Conservation (phyloP, 2,329 filamentous ascomycete species). For the Truncatella angustata region DNA sequence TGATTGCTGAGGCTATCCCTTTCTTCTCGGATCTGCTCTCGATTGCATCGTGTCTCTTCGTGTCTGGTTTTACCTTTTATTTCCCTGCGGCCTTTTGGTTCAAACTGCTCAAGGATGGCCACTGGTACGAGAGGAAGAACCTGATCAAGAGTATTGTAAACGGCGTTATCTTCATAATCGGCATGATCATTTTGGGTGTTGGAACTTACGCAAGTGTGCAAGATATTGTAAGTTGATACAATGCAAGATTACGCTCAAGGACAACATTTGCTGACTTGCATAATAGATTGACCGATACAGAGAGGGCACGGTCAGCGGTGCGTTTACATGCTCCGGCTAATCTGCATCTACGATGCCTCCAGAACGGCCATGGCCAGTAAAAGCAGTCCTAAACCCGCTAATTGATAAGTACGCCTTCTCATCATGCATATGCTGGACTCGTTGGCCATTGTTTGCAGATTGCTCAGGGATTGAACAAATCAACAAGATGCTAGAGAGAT, state of each 20-base stretch:
- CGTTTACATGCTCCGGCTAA: conserved; percentile 9
- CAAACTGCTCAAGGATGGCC: conserved; percentile 28
- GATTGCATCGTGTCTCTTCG: conserved; percentile 48
- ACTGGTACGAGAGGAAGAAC: conserved; percentile 27
- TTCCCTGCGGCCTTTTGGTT: conserved; percentile 34
- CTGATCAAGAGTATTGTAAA: conserved; percentile 21
- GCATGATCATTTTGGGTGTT: conserved; percentile 27
- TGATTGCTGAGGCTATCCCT: conserved; percentile 72
- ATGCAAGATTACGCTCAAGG: too few species aligned
- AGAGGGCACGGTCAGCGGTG: not conserved
- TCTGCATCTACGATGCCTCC: too few species aligned
- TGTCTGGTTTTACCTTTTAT: conserved; percentile 44
- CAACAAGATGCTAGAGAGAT: too few species aligned
- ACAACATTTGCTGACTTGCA: too few species aligned
- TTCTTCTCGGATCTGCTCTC: conserved; percentile 69
- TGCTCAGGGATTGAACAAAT: too few species aligned
- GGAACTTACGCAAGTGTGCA: conserved; percentile 30
- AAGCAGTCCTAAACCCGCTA: too few species aligned
- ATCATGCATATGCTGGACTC: too few species aligned
- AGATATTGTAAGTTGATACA: conserved; percentile 31
- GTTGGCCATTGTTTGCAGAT: too few species aligned
- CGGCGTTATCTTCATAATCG: conserved; percentile 25
- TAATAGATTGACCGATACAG: conserved; percentile 6
- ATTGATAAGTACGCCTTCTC: too few species aligned
- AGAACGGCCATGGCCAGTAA: too few species aligned